Conservation (phyloP, 2,329 filamentous ascomycete species). For the Colletotrichum australisinense region DNA sequence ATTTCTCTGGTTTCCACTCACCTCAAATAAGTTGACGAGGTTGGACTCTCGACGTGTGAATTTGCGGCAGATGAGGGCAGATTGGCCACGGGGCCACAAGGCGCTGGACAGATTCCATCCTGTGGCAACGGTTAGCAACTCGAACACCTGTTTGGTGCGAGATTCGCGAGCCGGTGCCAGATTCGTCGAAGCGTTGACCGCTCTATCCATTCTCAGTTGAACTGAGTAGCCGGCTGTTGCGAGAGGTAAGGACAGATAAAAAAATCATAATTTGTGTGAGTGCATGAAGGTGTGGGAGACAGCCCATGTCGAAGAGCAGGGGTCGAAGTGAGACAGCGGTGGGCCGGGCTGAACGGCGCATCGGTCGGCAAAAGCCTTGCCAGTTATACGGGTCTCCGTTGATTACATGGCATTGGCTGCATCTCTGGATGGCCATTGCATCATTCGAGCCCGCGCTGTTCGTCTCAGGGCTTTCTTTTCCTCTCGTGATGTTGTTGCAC, state of each 20-base stretch:
- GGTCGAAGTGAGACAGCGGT: conserved; percentile 35
- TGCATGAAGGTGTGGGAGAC: conserved; percentile 39
- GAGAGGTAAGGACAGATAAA: conserved; percentile 9
- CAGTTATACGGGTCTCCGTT: conserved; percentile 26
- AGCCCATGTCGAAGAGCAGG: conserved; percentile 38
- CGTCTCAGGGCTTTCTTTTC: conserved; percentile 25
- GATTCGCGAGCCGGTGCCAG: neutral
- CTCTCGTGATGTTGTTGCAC: conserved; percentile 3
- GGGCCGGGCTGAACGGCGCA: conserved; percentile 37
- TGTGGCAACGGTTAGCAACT: neutral
- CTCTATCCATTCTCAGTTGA: neutral
- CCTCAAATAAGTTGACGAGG: neutral
- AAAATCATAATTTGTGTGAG: conserved; percentile 29
- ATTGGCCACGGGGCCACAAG: neutral
- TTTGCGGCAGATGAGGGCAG: neutral
- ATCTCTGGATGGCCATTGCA: conserved; percentile 29
- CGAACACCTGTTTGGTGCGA: neutral
- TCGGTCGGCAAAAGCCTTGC: conserved; percentile 39
- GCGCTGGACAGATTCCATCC: neutral
- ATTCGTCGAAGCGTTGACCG: conserved; percentile 3
- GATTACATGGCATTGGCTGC: conserved; percentile 35
- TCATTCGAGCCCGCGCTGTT: conserved; percentile 30
- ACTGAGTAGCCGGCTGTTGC: neutral
- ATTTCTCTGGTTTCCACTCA: neutral
- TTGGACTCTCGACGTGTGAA: neutral